Evolutionary conservation across 495 filamentous ascomycete species (phyloP).

Genomic region (Wilcoxina mikolae): DNA sequence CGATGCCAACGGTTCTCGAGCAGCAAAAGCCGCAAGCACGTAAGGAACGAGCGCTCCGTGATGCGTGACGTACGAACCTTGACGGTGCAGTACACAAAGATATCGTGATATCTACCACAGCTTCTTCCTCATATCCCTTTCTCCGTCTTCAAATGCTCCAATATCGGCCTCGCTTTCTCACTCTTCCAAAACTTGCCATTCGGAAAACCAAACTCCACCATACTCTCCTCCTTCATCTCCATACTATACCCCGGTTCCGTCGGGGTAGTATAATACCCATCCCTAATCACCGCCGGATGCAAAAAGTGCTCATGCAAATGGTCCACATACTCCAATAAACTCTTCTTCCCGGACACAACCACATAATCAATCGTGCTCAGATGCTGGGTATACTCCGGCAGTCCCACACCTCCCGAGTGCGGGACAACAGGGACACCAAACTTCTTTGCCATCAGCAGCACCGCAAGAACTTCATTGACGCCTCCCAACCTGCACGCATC

Average conservation of each 20-base stretch:
- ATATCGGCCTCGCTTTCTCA: constrained; percentile 51
- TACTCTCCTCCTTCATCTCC: constrained; percentile 81
- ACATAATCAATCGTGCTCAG: constrained; percentile 90
- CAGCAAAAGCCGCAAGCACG: too few species aligned
- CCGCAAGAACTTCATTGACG: constrained; percentile 82
- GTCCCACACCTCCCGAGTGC: constrained; percentile 74
- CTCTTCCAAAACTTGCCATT: constrained; percentile 71
- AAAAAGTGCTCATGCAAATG: constrained; percentile 89
- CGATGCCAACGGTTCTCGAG: too few species aligned
- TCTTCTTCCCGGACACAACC: constrained; percentile 64
- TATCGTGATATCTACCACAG: too few species aligned
- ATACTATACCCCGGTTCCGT: constrained; percentile 72
- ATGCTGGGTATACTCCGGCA: constrained; percentile 92
- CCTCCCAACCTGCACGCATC: constrained; percentile 86
- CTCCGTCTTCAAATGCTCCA: constrained; percentile 35
- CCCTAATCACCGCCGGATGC: constrained; percentile 61
- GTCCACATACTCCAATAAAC: constrained; percentile 80
- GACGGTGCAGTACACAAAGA: too few species aligned
- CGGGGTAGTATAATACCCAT: constrained; percentile 80
- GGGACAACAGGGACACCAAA: constrained; percentile 70
- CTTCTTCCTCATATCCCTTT: neutral
- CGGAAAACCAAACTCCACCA: constrained; percentile 60
- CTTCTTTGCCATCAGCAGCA: constrained; percentile 83
- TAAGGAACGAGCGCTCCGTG: too few species aligned
- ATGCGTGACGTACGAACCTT: too few species aligned